Base-by-base conservation (phyloP, 129 eudicot genomes). In the Glebionis coronaria region DNA sequence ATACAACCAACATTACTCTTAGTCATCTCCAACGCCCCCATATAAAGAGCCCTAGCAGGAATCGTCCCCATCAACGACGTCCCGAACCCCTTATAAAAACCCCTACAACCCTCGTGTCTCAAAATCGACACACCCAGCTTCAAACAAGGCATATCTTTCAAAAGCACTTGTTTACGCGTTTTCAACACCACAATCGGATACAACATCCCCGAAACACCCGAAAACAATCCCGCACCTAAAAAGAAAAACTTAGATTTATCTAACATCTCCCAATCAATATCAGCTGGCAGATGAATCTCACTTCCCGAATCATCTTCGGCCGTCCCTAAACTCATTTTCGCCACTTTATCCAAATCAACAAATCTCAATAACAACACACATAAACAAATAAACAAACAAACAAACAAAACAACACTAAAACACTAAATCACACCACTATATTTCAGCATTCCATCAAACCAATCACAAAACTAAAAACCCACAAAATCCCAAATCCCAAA, bases 201-300 rank as follows among this genome's bases (percentile, higher is more conserved):
- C 49, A 91, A 70, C 49, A 86, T 71, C 21, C 79, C 90, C 0
- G 97, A 91, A 4, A 91, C 97, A 25, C 86, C 94, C 2, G 94
- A 91, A 52, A 91, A 88, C 56, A 91, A 84, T 4, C 82, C 96
- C 0, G 96, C 95, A 18, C 97, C 97, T 1, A 91, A 79, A 73
- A 83, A 61, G 80, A 91, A 91, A 64, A 91, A 91, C 85, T 80
- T 87, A 11, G 95, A 85, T 53, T 91, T 91, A 40, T 91, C 93
- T 9, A 91, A 84, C 97, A 83, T 91, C 65, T 91, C 81, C 97
- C 97, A 87, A 62, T 91, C 90, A 35, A 91, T 76, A 38, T 91
- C 97, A 12, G 95, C 93, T 2, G 96, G 97, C 18, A 91, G 85
- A 64, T 83, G 88, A 40, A 91, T 87, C 40, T 88, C 83, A 10